phyloP scores from a whole-genome alignment of 2,329 filamentous ascomycete species.

The Keithomyces neogunnii region DNA sequence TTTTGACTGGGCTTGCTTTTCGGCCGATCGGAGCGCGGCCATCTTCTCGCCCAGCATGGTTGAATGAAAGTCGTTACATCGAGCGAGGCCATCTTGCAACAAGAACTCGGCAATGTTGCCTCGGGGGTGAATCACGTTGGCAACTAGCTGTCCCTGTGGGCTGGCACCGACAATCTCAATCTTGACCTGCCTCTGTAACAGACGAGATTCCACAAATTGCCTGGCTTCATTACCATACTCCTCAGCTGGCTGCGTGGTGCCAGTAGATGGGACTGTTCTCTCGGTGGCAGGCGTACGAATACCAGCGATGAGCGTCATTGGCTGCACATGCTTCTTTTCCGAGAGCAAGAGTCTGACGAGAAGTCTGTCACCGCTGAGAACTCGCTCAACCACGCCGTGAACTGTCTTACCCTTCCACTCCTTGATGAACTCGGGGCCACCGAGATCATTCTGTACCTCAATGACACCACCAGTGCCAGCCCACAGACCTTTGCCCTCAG shows the following conservation, averaged over 20 bases:
- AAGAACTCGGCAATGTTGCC: slow-evolving; percentile 92
- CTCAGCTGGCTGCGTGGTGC: slow-evolving; percentile 75
- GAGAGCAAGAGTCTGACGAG: slow-evolving; percentile 74
- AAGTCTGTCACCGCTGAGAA: slow-evolving; percentile 84
- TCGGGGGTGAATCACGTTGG: slow-evolving; percentile 74
- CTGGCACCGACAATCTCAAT: slow-evolving; percentile 79
- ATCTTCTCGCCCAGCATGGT: slow-evolving; percentile 85
- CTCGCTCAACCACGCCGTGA: slow-evolving; percentile 80
- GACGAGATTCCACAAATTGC: slow-evolving; percentile 73
- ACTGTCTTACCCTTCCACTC: slow-evolving; percentile 79
- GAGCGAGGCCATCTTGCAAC: slow-evolving; percentile 78
- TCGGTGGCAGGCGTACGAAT: slow-evolving; percentile 86
- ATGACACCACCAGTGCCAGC: slow-evolving; percentile 56
- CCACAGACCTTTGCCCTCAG: slow-evolving; percentile 77
- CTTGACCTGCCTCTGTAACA: slow-evolving; percentile 80
- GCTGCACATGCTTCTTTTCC: slow-evolving; percentile 79
- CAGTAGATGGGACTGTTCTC: slow-evolving; percentile 68
- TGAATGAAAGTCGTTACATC: slow-evolving; percentile 93
- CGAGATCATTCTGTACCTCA: slow-evolving; percentile 72
- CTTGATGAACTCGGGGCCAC: slow-evolving; percentile 70
- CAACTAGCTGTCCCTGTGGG: slow-evolving; percentile 86
- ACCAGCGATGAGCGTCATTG: slow-evolving; percentile 81
- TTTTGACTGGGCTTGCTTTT: slow-evolving; percentile 72
- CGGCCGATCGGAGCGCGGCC: slow-evolving; percentile 74
- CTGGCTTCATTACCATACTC: slow-evolving; percentile 85